phyloP scores from a whole-genome alignment of 306 rosid species.

The Myrica gale region DNA sequence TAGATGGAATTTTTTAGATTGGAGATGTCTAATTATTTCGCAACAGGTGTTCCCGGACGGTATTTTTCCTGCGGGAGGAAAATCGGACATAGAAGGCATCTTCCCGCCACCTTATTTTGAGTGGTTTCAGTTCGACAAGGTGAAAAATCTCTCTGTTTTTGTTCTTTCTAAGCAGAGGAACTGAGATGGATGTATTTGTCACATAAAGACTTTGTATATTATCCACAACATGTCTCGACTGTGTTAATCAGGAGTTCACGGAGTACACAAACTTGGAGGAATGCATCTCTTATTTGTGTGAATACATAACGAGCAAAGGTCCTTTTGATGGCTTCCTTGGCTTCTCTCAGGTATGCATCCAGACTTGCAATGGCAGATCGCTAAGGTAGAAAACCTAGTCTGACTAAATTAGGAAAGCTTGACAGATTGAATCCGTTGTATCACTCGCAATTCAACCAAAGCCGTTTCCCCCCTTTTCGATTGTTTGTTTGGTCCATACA shows the following conservation, averaged over 20 bases:
- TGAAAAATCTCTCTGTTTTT: constrained; percentile 1
- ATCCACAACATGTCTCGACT: constrained; percentile 4
- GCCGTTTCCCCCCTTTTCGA: no score
- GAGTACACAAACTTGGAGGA: constrained; percentile 75
- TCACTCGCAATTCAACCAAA: no score
- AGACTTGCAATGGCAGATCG: neutral
- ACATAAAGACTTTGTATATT: neutral
- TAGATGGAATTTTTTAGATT: no score
- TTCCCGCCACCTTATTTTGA: constrained; percentile 85
- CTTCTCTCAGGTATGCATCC: constrained; percentile 63
- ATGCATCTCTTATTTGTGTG: constrained; percentile 61
- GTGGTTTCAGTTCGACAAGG: constrained; percentile 89
- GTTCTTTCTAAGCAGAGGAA: neutral
- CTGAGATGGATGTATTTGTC: neutral
- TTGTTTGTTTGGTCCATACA: no score
- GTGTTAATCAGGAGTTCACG: constrained; percentile 60
- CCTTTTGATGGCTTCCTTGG: constrained; percentile 84
- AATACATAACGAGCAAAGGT: constrained; percentile 76
- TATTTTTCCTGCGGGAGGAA: constrained; percentile 74
- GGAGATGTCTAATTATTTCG: no score
- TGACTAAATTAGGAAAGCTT: no score
- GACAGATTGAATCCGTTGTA: no score
- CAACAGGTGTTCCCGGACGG: constrained; percentile 71
- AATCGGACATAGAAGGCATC: constrained; percentile 80
- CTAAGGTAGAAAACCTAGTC: neutral